These are phyloP conservation scores for Parastagonospora avenae DNA, from an alignment of 2,329 filamentous ascomycete genomes.

Conservation along the genomic window DNA sequence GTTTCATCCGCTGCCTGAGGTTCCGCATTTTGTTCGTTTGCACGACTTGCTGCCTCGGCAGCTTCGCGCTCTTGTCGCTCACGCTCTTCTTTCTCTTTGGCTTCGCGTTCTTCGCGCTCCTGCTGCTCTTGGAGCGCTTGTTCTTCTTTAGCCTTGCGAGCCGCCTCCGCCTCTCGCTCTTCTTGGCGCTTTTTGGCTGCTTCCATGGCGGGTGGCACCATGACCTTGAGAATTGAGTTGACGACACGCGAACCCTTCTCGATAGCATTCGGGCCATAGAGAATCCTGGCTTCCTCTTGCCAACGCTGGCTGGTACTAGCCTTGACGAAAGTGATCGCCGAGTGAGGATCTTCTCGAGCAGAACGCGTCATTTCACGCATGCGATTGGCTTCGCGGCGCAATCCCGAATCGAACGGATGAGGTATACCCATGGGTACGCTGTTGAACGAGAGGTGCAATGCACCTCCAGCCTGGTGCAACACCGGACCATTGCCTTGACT, in stretches of 20 bases:
- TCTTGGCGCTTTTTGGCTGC: slow-evolving; percentile 74
- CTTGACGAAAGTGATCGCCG: slow-evolving; percentile 75
- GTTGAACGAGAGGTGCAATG: slow-evolving; percentile 60
- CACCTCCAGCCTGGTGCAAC: slow-evolving; percentile 49
- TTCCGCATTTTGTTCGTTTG: slow-evolving; percentile 30
- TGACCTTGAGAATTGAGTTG: slow-evolving; percentile 70
- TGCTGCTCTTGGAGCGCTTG: slow-evolving; percentile 66
- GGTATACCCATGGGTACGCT: slow-evolving; percentile 38
- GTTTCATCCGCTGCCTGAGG: slow-evolving; percentile 19
- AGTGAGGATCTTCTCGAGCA: slow-evolving; percentile 66
- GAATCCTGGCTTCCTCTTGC: slow-evolving; percentile 85
- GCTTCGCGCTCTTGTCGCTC: slow-evolving; percentile 48
- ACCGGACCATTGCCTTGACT: slow-evolving; percentile 44
- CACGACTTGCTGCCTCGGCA: slow-evolving; percentile 46
- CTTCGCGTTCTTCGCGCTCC: slow-evolving; percentile 62
- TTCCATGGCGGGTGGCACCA: slow-evolving; percentile 85
- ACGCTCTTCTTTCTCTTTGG: slow-evolving; percentile 55
- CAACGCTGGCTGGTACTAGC: slow-evolving; percentile 77
- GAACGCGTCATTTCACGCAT: slow-evolving; percentile 39
- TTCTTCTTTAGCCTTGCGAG: slow-evolving; percentile 65
- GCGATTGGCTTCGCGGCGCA: slow-evolving; percentile 40
- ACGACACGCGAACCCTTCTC: slow-evolving; percentile 74
- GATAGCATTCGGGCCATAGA: slow-evolving; percentile 72
- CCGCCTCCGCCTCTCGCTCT: slow-evolving; percentile 76
- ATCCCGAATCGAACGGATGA: slow-evolving; percentile 38